Base-by-base conservation (phyloP, 495 filamentous ascomycete genomes). In the Immersiella caudata region DNA sequence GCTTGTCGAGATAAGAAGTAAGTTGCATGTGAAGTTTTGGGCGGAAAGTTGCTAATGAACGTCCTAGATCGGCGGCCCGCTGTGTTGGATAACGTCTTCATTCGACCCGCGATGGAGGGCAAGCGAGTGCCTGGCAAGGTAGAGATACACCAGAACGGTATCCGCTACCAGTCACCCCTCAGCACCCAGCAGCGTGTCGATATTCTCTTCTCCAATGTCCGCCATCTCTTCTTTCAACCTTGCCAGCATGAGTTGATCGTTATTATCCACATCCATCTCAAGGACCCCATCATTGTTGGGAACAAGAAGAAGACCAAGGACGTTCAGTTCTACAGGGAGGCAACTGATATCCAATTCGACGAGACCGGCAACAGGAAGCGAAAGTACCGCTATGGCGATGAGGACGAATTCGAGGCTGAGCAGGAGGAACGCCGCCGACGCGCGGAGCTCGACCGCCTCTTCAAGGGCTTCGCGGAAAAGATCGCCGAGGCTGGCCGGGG, bases 151-250 rank as follows among this genome's bases (percentile, higher is more conserved):
- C 93, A 97, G 73, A 99, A 99, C 75, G 96, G 96, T 93, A 90
- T 99, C 52, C 90, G 96, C 58, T 98, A 99, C 79, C 86, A 91
- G 74, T 96, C 94, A 21, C 91, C 91, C n/a, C 85, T 92, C 60
- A 89, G 90, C 73, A 88, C 87, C 33, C 88, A 90, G 68, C 91
- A 93, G 75, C 86, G 87, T 60, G 91, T 99, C 57, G 96, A 99
- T 73, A 89, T 98, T 56, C 87, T 98, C 0, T 99, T 99, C 84
- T 96, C 92, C 84, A 99, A 99, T 75, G 90, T 99, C 75, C 96
- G 96, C 77, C 95, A 98, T 74, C 85, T 98, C 0, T 99, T 99
- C 82, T 99, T 99, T 84, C 96, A 99, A 76, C 96, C 96, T 36
- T 97, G 91, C 73, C 89, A 90, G 60, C 92, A 96, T 72, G 96